Conservation (phyloP, 495 filamentous ascomycete genomes). For the Cercophora scortea region DNA sequence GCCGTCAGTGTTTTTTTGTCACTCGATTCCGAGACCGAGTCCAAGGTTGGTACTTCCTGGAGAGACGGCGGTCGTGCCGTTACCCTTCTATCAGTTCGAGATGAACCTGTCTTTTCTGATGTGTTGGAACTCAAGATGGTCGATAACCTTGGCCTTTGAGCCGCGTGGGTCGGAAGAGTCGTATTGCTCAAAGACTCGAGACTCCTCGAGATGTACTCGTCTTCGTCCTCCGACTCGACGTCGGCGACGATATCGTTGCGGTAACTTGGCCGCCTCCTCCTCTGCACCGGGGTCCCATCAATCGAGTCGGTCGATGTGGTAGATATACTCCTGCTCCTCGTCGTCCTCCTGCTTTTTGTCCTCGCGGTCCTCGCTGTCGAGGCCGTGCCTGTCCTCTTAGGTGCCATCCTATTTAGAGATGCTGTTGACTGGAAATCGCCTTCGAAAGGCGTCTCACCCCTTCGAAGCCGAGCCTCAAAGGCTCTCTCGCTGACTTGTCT, state of each 20-base stretch:
- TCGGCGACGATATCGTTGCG: constrained; percentile 11
- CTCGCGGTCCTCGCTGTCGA: constrained; percentile 21
- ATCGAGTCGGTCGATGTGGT: constrained; percentile 27
- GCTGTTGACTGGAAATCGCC: constrained; percentile 13
- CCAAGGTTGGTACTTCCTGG: no score
- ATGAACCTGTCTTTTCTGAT: constrained; percentile 2
- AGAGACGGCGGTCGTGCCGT: no score
- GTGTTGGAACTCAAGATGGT: constrained; percentile 24
- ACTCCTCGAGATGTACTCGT: constrained; percentile 12
- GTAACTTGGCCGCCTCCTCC: constrained; percentile 15
- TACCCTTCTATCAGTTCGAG: background rate
- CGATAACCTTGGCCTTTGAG: constrained; percentile 25
- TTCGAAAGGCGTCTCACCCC: constrained; percentile 25
- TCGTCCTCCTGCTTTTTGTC: constrained; percentile 21
- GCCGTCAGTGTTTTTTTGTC: no score
- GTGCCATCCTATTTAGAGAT: constrained; percentile 14
- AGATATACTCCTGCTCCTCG: constrained; percentile 27
- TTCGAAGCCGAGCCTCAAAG: constrained; percentile 30
- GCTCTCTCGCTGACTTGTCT: constrained; percentile 28
- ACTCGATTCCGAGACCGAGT: no score
- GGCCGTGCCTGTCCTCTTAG: constrained; percentile 14
- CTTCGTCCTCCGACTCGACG: constrained; percentile 19
- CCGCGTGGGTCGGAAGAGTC: constrained; percentile 12
- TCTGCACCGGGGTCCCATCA: constrained; percentile 10
- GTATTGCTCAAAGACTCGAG: constrained; percentile 10